Evolutionary conservation across 257 asterid species (phyloP).

Genomic region (Handroanthus guayacan): DNA sequence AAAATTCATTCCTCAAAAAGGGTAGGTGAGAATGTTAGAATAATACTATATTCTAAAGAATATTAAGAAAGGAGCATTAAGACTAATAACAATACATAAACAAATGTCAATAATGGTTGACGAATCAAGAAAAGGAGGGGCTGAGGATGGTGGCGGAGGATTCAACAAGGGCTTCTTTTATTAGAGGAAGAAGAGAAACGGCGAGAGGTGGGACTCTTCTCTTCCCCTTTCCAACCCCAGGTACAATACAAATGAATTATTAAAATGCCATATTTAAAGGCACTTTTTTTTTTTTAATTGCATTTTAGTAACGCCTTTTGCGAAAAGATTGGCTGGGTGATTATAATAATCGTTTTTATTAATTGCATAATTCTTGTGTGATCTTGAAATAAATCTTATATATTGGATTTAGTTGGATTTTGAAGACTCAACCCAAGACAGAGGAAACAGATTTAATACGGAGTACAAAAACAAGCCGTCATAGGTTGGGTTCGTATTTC

Average conservation of each 20-base stretch:
- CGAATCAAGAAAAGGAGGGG: slow-evolving; percentile 11
- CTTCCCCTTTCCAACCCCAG: slow-evolving; percentile 51
- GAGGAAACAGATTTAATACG: neutral
- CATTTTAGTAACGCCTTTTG: neutral
- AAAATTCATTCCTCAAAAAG: slow-evolving; percentile 46
- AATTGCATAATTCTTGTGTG: neutral
- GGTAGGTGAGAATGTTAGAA: slow-evolving; percentile 26
- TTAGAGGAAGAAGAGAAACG: slow-evolving; percentile 27
- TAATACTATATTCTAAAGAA: slow-evolving; percentile 25
- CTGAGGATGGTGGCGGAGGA: slow-evolving; percentile 41
- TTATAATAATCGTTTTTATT: neutral
- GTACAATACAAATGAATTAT: neutral
- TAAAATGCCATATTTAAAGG: neutral
- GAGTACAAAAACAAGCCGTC: neutral
- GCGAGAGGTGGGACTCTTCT: slow-evolving; percentile 44
- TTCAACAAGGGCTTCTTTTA: slow-evolving; percentile 33
- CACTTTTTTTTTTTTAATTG: neutral
- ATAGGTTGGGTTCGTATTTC: neutral
- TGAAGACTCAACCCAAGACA: neutral
- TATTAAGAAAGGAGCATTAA: neutral
- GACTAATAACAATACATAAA: too few relatives aligned
- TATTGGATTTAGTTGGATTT: neutral
- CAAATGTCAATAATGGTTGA: neutral
- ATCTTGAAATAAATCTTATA: neutral
- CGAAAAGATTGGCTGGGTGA: neutral